phyloP scores from a whole-genome alignment of 768 basidiomycete genomes.

The Mycena maculata region DNA sequence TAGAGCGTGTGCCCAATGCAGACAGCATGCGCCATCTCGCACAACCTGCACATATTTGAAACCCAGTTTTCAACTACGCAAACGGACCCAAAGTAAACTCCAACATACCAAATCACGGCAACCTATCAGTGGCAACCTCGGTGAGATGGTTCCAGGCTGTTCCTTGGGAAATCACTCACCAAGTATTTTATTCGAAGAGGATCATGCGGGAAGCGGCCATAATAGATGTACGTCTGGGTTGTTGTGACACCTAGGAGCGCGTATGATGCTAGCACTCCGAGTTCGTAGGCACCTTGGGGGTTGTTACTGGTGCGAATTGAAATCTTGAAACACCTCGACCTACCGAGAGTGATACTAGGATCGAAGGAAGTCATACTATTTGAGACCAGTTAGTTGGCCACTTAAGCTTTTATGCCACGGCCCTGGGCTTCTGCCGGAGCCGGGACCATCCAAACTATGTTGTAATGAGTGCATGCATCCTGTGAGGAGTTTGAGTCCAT shows the following conservation, averaged over 20 bases:
- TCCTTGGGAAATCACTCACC: neutral
- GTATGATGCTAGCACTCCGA: conserved; percentile 8
- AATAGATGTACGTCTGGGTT: conserved; percentile 12
- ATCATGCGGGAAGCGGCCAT: conserved; percentile 11
- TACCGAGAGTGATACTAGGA: conserved; percentile 8
- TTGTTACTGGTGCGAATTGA: neutral
- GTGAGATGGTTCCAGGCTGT: neutral
- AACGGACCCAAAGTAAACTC: neutral
- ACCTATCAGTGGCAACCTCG: neutral
- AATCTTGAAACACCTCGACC: too few relatives aligned
- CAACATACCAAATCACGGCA: conserved; percentile 12
- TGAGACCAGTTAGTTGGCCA: too few relatives aligned
- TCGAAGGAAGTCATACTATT: conserved; percentile 23
- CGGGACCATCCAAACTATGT: too few relatives aligned
- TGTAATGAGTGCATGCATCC: too few relatives aligned
- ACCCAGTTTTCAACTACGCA: neutral
- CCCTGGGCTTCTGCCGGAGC: too few relatives aligned
- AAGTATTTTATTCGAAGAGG: neutral
- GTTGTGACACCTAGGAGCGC: conserved; percentile 9
- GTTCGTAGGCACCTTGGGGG: conserved; percentile 17
- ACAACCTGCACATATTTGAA: neutral
- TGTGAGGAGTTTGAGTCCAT: too few relatives aligned
- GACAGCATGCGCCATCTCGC: conserved; percentile 8
- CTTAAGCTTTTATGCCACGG: too few relatives aligned
- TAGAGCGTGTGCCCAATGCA: conserved; percentile 11